Percentiles rank a stretch among this genome's conserved stretches.
phyloP scores from a whole-genome alignment of 176 grass and related monocot genomes.

The Aegilops sharonensis region DNA sequence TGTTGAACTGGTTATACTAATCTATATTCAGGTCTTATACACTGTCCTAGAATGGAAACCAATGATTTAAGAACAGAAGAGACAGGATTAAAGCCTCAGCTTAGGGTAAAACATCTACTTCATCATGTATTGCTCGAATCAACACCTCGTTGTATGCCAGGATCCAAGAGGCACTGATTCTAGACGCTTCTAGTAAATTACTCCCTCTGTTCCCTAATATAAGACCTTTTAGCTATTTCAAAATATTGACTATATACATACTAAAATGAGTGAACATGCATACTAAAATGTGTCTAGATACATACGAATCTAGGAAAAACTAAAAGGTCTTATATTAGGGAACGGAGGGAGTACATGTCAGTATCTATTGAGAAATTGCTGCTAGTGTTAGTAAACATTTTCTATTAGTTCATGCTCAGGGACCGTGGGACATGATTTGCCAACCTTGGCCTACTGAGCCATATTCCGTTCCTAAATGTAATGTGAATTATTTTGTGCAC shows the following conservation, averaged over 20 bases:
- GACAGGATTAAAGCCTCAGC: not conserved
- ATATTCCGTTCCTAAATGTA: not conserved
- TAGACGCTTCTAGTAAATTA: not conserved
- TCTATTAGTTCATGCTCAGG: not conserved
- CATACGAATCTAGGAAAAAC: no score
- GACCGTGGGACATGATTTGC: not conserved
- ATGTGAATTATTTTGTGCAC: no score
- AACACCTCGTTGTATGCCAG: not conserved
- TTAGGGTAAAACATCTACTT: not conserved
- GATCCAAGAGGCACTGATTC: not conserved
- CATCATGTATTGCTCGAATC: not conserved
- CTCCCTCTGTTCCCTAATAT: no score
- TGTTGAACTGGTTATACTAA: not conserved
- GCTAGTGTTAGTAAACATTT: not conserved
- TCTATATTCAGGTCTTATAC: not conserved
- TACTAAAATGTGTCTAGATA: no score
- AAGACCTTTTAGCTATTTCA: no score
- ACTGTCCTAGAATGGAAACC: not conserved
- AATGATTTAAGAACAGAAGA: conserved; percentile 1
- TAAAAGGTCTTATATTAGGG: no score
- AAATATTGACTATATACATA: no score
- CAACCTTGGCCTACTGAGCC: not conserved
- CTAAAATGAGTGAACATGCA: no score
- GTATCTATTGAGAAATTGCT: not conserved
- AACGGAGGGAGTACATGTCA: not conserved